These are phyloP conservation scores for Aegilops tauschii DNA, from an alignment of 176 grass and related monocot species.

Conservation along the genomic window DNA sequence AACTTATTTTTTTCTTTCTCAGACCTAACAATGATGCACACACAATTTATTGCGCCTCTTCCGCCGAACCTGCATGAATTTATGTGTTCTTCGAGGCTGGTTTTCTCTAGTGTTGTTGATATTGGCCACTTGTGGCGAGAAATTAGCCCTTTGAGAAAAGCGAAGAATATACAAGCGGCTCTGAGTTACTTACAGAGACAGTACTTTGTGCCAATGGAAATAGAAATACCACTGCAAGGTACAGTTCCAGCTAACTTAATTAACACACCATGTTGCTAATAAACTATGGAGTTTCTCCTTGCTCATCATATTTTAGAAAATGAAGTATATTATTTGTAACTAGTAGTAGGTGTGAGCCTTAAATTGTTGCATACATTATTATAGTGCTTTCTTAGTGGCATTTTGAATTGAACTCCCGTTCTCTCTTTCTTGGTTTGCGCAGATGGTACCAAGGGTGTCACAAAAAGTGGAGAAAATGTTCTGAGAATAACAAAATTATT, in stretches of 20 bases:
- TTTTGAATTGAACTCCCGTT: conserved; percentile 6
- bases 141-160: conserved; percentile 77
- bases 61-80: conserved; percentile 65
- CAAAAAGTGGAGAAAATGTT: conserved; percentile 70
- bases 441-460: conserved; percentile 46
- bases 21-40: conserved; percentile 90
- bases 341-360: not conserved
- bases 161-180: conserved; percentile 68
- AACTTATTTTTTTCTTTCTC: conserved; percentile 12
- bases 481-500: conserved; percentile 77
- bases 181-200: conserved; percentile 74
- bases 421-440: conserved; percentile 17
- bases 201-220: conserved; percentile 62
- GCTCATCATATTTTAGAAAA: conserved; percentile 7
- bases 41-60: conserved; percentile 81
- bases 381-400: conserved; percentile 1
- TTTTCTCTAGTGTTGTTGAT: conserved; percentile 76
- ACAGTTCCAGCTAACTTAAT: conserved; percentile 29
- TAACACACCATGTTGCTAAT: not conserved
- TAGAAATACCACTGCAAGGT: conserved; percentile 78
- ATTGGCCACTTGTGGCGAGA: conserved; percentile 81
- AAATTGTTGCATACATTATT: not conserved
- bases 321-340: conserved; percentile 1
- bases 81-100: conserved; percentile 86
- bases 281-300: conserved; percentile 6